Base-by-base conservation (phyloP, 441 rosid species). In the Eutrema salsugineum region DNA sequence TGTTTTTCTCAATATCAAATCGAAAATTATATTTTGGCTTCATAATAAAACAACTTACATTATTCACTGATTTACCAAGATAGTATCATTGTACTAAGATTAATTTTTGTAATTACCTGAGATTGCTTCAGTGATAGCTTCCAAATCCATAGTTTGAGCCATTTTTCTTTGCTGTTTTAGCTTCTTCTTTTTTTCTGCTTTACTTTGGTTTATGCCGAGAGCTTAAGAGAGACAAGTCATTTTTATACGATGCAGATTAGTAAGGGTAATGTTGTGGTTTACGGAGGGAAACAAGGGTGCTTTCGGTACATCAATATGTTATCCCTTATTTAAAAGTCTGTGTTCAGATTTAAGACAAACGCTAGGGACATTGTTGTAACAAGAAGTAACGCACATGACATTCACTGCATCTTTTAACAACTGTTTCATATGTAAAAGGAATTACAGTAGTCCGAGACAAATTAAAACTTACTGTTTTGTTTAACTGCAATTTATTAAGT, bases 121-220 rank as follows among this genome's bases (percentile, higher is more conserved):
- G 75, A 91, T 84, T 33, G 96, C 93, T 46, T 73, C 77, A 69
- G 57, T 35, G 70, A 94, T 85, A 77, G 85, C 79, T 80, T 83
- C 84, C 48, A 84, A 8, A 1, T 76, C 83, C 6, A 72, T 60
- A 22, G 82, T 65, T 22, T 53, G 83, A 63, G 88, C 86, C 97
- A 89, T 91, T 73, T 50, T 53, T 68, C 33, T 9, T 9, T 20
- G 30, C 2, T 3, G 19, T 8, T 30, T 35, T 56, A 17, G 9
- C 2, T 55, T 56, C 22, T 8, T 46, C 0, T 3, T 11, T 4
- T 35, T 38, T 3, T n/a, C 5, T 22, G 33, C 20, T 59, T 69
- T 35, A 32, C 8, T 69, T 63, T 40, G 55, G 46, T 56, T 76
- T 39, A 1, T 76, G 71, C 1, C 14, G 67, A 15, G 11, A 56